Percentiles rank a stretch among this genome's conserved stretches.
Conservation (phyloP, 2,329 filamentous ascomycete species). For the Microsporum audouinii region DNA sequence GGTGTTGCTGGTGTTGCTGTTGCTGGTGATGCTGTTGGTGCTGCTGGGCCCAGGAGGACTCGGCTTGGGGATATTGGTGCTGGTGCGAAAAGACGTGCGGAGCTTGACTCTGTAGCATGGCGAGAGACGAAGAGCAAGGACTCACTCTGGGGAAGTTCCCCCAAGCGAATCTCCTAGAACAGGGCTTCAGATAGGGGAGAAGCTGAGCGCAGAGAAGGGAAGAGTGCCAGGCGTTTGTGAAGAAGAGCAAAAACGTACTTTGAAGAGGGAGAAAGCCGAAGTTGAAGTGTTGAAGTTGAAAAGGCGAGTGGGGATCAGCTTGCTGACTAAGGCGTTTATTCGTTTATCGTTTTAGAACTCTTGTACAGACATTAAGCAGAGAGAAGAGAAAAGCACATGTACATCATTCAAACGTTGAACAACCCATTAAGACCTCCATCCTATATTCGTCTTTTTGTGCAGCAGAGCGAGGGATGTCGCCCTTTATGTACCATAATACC, state of each 20-base stretch:
- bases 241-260: background rate
- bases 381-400: background rate
- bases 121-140: conserved; percentile 21
- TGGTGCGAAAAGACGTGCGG: conserved; percentile 53
- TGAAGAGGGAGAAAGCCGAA: background rate
- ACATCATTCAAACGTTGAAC: too few species aligned
- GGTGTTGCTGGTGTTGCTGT: conserved; percentile 26
- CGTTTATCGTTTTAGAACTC: background rate
- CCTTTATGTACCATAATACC: background rate
- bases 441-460: background rate
- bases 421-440: background rate
- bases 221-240: background rate
- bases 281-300: background rate
- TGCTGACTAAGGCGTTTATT: background rate
- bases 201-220: background rate
- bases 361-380: background rate
- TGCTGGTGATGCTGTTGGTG: conserved; percentile 25
- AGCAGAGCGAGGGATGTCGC: background rate
- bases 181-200: background rate
- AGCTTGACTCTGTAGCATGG: conserved; percentile 40
- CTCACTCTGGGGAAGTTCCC: conserved; percentile 11
- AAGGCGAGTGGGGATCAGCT: background rate
- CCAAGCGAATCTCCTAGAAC: conserved; percentile 16
- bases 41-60: conserved; percentile 36
- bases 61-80: conserved; percentile 40